These are phyloP conservation scores for Boletus subparvulus DNA, from an alignment of 768 basidiomycete species.

Conservation along the genomic window DNA sequence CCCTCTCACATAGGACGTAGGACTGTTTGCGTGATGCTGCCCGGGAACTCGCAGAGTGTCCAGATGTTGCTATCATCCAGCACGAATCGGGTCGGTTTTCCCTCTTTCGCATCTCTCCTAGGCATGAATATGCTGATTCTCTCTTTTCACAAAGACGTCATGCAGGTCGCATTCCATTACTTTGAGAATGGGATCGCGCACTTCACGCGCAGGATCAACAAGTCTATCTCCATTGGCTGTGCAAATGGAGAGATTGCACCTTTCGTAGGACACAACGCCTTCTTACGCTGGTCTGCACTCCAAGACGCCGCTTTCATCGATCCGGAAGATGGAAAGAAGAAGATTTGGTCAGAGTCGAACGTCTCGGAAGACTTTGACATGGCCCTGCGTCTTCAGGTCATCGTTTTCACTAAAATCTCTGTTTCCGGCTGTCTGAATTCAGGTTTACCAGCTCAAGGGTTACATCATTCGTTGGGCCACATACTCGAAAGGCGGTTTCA, in stretches of 20 bases:
- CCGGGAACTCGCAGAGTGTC: conserved; percentile 76
- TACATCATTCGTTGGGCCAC: conserved; percentile 61
- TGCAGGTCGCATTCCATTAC: conserved; percentile 86
- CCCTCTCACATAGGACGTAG: conserved; percentile 29
- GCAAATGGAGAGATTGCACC: conserved; percentile 77
- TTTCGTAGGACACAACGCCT: conserved; percentile 87
- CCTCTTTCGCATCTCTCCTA: neutral
- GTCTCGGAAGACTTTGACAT: conserved; percentile 74
- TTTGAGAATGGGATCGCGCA: conserved; percentile 93
- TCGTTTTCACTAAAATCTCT: conserved; percentile 8
- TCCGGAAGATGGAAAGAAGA: conserved; percentile 53
- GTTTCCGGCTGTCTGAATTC: conserved; percentile 59
- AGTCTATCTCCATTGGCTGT: conserved; percentile 74
- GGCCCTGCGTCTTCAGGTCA: conserved; percentile 53
- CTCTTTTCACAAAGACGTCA: conserved; percentile 56
- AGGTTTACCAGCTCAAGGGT: conserved; percentile 29
- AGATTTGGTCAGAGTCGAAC: conserved; percentile 66
- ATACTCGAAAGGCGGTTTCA: conserved; percentile 84
- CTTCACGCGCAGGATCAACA: conserved; percentile 89
- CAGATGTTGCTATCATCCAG: conserved; percentile 89
- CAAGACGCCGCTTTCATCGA: conserved; percentile 84
- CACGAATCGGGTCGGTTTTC: conserved; percentile 67
- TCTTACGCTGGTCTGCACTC: conserved; percentile 87
- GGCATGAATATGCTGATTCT: conserved; percentile 28
- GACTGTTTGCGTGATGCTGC: conserved; percentile 92